Evolutionary conservation across 768 basidiomycete species (phyloP).

Genomic region (Boletus pseudopeckii): DNA sequence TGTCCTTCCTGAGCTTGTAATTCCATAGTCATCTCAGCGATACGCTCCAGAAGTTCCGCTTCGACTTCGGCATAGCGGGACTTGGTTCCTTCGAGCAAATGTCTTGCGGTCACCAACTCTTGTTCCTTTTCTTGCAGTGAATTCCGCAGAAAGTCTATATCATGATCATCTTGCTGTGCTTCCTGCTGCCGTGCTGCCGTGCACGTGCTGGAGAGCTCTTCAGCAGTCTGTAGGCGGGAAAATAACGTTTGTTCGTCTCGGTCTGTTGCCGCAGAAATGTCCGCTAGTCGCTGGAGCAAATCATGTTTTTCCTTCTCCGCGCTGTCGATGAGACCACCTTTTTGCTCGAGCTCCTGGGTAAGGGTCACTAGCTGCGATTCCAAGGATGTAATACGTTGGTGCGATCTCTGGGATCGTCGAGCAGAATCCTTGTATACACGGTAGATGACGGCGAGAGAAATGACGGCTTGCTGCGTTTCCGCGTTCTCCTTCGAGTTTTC

Average conservation of each 20-base stretch:
- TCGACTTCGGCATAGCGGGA: conserved; percentile 34
- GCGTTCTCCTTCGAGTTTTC: conserved; percentile 3
- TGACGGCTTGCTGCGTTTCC: conserved; percentile 16
- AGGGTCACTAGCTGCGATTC: conserved; percentile 16
- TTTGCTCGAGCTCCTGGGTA: conserved; percentile 17
- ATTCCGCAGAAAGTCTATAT: conserved; percentile 37
- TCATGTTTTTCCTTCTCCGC: conserved; percentile 10
- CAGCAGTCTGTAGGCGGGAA: background rate
- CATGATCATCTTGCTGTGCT: conserved; percentile 6
- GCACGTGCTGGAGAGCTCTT: background rate
- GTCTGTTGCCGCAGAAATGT: background rate
- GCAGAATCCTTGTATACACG: conserved; percentile 13
- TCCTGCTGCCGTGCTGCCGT: background rate
- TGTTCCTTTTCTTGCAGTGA: conserved; percentile 35
- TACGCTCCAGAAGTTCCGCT: conserved; percentile 30
- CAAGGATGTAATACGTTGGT: conserved; percentile 7
- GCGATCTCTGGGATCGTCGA: conserved; percentile 11
- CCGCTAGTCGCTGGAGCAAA: conserved; percentile 11
- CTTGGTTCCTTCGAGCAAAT: conserved; percentile 32
- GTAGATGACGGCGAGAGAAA: conserved; percentile 25
- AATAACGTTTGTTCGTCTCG: background rate
- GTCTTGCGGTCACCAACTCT: conserved; percentile 36
- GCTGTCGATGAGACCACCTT: background rate
- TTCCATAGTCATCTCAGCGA: conserved; percentile 19
- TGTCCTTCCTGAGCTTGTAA: conserved; percentile 10